Evolutionary conservation across 768 basidiomycete genomes (phyloP).

Genomic region (Rhodocollybia butyracea): DNA sequence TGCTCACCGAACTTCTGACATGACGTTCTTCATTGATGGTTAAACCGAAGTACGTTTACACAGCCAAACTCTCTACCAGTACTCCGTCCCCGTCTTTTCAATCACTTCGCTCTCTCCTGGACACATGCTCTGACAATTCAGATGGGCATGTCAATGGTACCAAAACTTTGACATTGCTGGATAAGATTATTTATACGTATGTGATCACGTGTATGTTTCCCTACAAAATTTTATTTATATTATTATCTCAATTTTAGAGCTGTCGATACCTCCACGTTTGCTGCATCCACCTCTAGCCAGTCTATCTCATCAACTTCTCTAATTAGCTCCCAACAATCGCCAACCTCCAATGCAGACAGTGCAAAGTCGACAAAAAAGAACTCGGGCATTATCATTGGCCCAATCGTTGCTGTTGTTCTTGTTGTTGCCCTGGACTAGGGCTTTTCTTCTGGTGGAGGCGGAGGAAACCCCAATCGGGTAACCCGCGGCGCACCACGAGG

Average conservation of each 20-base stretch:
- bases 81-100: slow-evolving; percentile 33
- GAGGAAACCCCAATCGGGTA: neutral
- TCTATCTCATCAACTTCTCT: too few relatives aligned
- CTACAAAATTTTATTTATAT: too few relatives aligned
- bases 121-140: slow-evolving; percentile 29
- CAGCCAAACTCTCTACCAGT: slow-evolving; percentile 22
- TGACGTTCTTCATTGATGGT: slow-evolving; percentile 33
- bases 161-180: slow-evolving; percentile 30
- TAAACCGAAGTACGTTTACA: slow-evolving; percentile 17
- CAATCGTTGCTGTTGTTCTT: neutral
- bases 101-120: slow-evolving; percentile 23
- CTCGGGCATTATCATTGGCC: neutral
- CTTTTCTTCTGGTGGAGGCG: neutral
- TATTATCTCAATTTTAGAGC: too few relatives aligned
- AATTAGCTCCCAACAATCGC: too few relatives aligned
- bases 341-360: too few relatives aligned
- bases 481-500: neutral
- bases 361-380: too few relatives aligned
- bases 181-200: slow-evolving; percentile 39
- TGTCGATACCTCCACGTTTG: neutral
- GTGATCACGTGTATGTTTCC: too few relatives aligned
- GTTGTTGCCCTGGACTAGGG: neutral
- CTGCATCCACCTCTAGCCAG: neutral
- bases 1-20: slow-evolving; percentile 27
- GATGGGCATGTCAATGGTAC: slow-evolving; percentile 24